These are phyloP conservation scores for Centrapalus pauciflorus DNA, from an alignment of 129 eudicot genomes.

Conservation along the genomic window DNA sequence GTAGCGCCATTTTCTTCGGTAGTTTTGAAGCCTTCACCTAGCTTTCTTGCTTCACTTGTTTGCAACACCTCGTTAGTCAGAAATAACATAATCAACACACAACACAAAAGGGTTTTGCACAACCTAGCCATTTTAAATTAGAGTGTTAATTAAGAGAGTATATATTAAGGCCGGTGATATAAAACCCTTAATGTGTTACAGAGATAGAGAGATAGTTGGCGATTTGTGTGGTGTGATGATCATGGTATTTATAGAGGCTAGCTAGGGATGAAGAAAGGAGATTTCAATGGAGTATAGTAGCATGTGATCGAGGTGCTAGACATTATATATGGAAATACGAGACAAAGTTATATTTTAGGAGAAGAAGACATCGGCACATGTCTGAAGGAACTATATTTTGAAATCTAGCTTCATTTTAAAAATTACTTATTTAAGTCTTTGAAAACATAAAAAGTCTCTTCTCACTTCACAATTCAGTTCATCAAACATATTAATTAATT, in stretches of 20 bases:
- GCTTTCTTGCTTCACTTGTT: constrained; percentile 28
- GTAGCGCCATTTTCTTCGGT: constrained; percentile 3
- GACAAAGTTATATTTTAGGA: too few species aligned
- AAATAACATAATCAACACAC: constrained; percentile 17
- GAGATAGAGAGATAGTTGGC: constrained; percentile 21
- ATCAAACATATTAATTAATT: too few species aligned
- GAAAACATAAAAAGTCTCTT: too few species aligned
- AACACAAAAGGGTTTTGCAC: constrained; percentile 23
- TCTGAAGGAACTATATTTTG: too few species aligned
- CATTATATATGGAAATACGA: too few species aligned
- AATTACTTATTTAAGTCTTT: too few species aligned
- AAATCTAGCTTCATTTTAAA: too few species aligned
- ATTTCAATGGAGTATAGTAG: too few species aligned
- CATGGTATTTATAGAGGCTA: constrained; percentile 26
- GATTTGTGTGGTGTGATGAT: constrained; percentile 12
- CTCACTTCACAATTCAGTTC: too few species aligned
- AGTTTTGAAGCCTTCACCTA: constrained; percentile 19
- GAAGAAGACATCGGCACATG: too few species aligned
- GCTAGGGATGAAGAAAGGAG: too few species aligned
- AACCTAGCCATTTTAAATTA: constrained; percentile 14
- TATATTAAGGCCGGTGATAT: constrained; percentile 11
- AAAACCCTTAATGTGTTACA: constrained; percentile 9
- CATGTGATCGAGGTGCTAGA: too few species aligned
- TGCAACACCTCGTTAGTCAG: constrained; percentile 22
- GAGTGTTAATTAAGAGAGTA: not conserved